Evolutionary conservation across 306 rosid species (phyloP), one percentile per base, ranked within the genome.

Genomic region (Fragaria iinumae): DNA sequence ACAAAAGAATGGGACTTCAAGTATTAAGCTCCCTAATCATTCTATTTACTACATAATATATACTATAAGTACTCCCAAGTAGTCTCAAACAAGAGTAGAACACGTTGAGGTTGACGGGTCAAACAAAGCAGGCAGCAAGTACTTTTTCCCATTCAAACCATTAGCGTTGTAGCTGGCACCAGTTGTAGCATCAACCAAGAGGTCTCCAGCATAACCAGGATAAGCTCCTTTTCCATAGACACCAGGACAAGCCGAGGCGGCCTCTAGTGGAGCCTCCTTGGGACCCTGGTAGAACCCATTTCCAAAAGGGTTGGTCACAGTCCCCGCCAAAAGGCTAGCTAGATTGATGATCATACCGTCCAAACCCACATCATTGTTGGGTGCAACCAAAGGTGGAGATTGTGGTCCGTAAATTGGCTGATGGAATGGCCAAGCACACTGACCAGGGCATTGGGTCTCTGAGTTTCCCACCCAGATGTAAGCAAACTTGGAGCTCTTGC

Each of bases 361-460:
- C 0, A 91, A 20, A 0, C 93, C 97, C 4, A 91, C 93, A 6
- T 91, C 93, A 67, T 84, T 88, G 79, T 89, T 91, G 1, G 92
- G 97, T 0, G 92, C 88, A 18, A 83, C 84, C 64, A 91, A 57
- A 0, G 96, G 88, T 14, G 87, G 16, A 59, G 20, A 68, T 57
- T 89, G 91, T 2, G 93, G 97, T 2, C 93, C 97, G n/a, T 89
- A 91, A 23, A 89, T 86, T 50, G 97, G 97, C 79, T 91, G 93
- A 80, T 91, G 97, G 84, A 89, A 91, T 0, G 93, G 96, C 96
- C 93, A 91, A 2, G 93, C 90, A 77, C 96, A 91, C 14, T 91
- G 96, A 8, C 97, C 93, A 0, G 97, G 87, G 71, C 97, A 91
- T 67, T 91, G 92, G 0, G 84, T 83, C 56, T 86, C 92, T 0